Evolutionary conservation across 768 basidiomycete species (phyloP).

Genomic region (Boletellus emodensis): DNA sequence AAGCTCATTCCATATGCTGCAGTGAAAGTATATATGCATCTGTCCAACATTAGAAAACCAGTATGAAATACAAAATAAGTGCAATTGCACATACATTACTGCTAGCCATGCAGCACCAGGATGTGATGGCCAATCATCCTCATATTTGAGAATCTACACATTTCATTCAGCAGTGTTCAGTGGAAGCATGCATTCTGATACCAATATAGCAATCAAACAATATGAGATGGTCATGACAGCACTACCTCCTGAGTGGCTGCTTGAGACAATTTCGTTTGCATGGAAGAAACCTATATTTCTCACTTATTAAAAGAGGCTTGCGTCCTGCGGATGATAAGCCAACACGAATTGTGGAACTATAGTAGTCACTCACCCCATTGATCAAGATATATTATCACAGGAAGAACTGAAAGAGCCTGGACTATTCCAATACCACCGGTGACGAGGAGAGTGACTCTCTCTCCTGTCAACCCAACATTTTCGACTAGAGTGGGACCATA

Average conservation of each 20-base stretch:
- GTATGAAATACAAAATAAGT: background rate
- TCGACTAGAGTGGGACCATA: constrained; percentile 73
- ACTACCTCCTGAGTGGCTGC: constrained; percentile 44
- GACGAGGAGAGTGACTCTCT: constrained; percentile 58
- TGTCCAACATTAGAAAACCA: constrained; percentile 17
- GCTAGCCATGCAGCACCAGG: constrained; percentile 59
- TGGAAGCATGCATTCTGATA: constrained; percentile 25
- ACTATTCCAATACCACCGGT: constrained; percentile 77
- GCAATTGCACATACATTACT: constrained; percentile 47
- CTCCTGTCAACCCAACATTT: constrained; percentile 59
- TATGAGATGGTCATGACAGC: constrained; percentile 63
- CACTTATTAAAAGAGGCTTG: constrained; percentile 57
- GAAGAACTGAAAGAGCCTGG: constrained; percentile 72
- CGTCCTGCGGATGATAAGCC: constrained; percentile 42
- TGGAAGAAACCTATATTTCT: background rate
- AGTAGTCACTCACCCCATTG: constrained; percentile 42
- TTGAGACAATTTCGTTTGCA: background rate
- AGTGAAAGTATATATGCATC: constrained; percentile 71
- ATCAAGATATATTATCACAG: constrained; percentile 71
- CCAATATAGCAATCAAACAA: constrained; percentile 59
- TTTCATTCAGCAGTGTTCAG: background rate
- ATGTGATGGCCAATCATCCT: constrained; percentile 57
- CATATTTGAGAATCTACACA: constrained; percentile 44
- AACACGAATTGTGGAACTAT: background rate
- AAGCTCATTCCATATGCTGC: constrained; percentile 73